Evolutionary conservation across 129 eudicot genomes (phyloP), one percentile per base, ranked within the genome.

Genomic region (Arctium lappa): DNA sequence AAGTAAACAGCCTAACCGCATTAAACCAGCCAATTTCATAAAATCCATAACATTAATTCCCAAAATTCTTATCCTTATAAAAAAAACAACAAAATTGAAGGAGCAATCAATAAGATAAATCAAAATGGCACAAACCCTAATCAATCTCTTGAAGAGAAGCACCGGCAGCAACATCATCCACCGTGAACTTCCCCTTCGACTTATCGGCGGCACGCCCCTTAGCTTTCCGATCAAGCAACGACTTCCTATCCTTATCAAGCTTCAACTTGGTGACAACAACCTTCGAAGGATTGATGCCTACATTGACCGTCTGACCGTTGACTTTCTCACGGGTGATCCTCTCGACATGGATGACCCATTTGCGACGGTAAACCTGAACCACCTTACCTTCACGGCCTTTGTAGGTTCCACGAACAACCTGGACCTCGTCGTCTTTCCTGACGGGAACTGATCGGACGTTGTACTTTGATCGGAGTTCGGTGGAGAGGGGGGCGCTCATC

Each of bases 301-400:
- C 97, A 12, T 90, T 92, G 8, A 92, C 94, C 8, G 97, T 92
- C 29, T 91, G 90, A 0, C 97, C 97, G 16, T 92, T 92, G 0
- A 92, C 97, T 70, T 92, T 92, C 92, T 92, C 97, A 5, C 97
- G 85, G 18, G 93, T 91, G 71, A 91, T 91, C 74, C 97, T 70
- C 53, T 91, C 97, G 4, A 91, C 60, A 72, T 91, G 92, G 69
- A 91, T 91, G 13, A 89, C 97, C 92, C 93, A 91, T 76, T 89
- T 89, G 29, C 90, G 81, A 0, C 90, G 90, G 84, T 91, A 91
- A 0, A 88, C 90, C 75, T 88, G 92, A 32, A 89, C 93, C 0
- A 91, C 88, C 73, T 91, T 91, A 0, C 93, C 95, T 29, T 91
- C 93, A 38, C 93, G 88, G 42, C 93, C 93, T 72, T 89, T 91